phyloP scores from a whole-genome alignment of 345 rosid species.

The Pugionium dolabratum region DNA sequence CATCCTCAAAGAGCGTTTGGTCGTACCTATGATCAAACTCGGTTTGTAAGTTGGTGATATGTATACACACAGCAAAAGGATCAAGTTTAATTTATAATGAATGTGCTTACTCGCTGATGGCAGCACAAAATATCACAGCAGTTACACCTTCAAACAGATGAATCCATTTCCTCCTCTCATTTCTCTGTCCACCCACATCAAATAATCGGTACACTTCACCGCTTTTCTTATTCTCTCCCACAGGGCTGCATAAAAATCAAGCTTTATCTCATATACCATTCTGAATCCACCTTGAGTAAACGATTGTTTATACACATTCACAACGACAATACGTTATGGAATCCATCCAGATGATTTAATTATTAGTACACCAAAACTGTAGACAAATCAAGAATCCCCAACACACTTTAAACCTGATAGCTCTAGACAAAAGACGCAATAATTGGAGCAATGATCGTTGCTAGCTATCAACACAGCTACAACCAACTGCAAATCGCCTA shows the following conservation, averaged over 20 bases:
- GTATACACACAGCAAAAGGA: not conserved
- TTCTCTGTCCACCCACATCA: constrained; percentile 98
- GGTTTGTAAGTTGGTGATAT: not conserved
- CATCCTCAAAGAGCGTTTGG: constrained; percentile 91
- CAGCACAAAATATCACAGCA: constrained; percentile 96
- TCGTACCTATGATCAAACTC: constrained; percentile 62
- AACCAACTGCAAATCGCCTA: not conserved
- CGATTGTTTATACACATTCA: too few relatives aligned
- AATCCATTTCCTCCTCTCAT: constrained; percentile 99
- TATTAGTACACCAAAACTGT: too few relatives aligned
- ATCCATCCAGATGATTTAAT: too few relatives aligned
- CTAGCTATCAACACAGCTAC: not conserved
- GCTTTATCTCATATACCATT: constrained; percentile 14
- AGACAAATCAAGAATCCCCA: not conserved
- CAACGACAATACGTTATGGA: too few relatives aligned
- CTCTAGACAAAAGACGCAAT: not conserved
- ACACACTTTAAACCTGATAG: not conserved
- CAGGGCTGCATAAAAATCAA: constrained; percentile 68
- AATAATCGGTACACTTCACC: constrained; percentile 98
- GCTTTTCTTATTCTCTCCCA: constrained; percentile 93
- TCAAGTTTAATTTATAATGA: not conserved
- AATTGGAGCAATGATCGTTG: not conserved
- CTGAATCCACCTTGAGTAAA: not conserved
- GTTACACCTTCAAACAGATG: constrained; percentile 99
- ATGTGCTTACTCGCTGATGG: constrained; percentile 94